These are phyloP conservation scores for Ascobolus immersus DNA, from an alignment of 495 filamentous ascomycete genomes.

Conservation along the genomic window DNA sequence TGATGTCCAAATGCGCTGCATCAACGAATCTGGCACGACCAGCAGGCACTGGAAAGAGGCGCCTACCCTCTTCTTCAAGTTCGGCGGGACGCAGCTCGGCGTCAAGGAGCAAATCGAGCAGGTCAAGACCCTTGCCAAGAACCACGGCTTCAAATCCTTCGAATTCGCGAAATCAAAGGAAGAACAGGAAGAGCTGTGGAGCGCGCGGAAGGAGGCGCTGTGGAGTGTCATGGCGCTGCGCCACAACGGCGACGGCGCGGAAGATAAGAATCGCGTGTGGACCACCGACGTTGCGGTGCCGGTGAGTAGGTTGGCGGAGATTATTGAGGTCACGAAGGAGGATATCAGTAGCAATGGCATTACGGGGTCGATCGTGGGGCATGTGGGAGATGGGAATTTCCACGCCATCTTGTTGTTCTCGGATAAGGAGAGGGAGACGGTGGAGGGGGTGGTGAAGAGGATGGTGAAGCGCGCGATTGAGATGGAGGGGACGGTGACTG, in stretches of 20 bases:
- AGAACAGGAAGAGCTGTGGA: slow-evolving; percentile 50
- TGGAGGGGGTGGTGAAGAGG: slow-evolving; percentile 46
- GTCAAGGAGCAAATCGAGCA: slow-evolving; percentile 41
- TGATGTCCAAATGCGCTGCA: slow-evolving; percentile 55
- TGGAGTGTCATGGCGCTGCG: slow-evolving; percentile 52
- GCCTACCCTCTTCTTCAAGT: slow-evolving; percentile 69
- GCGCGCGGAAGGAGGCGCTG: slow-evolving; percentile 45
- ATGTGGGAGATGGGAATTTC: slow-evolving; percentile 69
- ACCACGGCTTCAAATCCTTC: slow-evolving; percentile 31
- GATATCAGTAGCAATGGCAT: slow-evolving; percentile 42
- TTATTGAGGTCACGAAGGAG: slow-evolving; percentile 54
- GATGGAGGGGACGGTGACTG: slow-evolving; percentile 63
- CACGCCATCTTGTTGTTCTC: slow-evolving; percentile 54
- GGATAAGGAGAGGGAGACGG: slow-evolving; percentile 28
- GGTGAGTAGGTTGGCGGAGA: slow-evolving; percentile 41
- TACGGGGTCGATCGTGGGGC: slow-evolving; percentile 49
- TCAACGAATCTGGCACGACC: slow-evolving; percentile 46
- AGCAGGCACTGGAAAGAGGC: slow-evolving; percentile 45
- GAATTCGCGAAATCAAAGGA: slow-evolving; percentile 42
- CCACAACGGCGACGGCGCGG: slow-evolving; percentile 31
- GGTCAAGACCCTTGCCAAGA: slow-evolving; percentile 38
- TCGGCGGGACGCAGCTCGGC: slow-evolving; percentile 41
- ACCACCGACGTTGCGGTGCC: slow-evolving; percentile 68
- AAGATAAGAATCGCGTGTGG: slow-evolving; percentile 44
- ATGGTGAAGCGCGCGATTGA: slow-evolving; percentile 68